Conservation (phyloP, 179 eudicot genomes). For the Vitellaria paradoxa region DNA sequence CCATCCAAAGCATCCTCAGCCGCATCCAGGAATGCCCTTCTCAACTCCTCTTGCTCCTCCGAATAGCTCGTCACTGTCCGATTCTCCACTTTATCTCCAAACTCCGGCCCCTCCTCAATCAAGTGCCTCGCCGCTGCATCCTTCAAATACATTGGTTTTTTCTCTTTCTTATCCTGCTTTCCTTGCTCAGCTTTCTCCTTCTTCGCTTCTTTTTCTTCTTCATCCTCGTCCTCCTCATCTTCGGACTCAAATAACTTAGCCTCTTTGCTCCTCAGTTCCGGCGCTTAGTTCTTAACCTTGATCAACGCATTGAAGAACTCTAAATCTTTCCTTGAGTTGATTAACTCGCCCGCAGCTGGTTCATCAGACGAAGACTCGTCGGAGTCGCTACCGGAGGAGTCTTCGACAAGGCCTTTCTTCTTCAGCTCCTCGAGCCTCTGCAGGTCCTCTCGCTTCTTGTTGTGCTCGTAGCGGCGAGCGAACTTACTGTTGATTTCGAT, state of each 20-base stretch:
- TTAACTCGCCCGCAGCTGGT: conserved; percentile 20
- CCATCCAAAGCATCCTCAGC: conserved; percentile 34
- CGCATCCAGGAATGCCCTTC: conserved; percentile 38
- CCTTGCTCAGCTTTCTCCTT: conserved; percentile 22
- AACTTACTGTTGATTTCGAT: conserved; percentile 64
- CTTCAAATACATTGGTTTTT: conserved; percentile 62
- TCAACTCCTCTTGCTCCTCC: conserved; percentile 56
- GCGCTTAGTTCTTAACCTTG: conserved; percentile 68
- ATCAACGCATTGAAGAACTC: conserved; percentile 51
- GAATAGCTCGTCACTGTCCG: conserved; percentile 37
- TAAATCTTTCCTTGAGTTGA: conserved; percentile 29
- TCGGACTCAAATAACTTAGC: conserved; percentile 57
- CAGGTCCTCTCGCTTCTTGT: conserved; percentile 55
- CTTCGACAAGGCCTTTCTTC: conserved; percentile 54
- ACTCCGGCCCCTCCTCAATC: conserved; percentile 74
- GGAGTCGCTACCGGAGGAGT: conserved; percentile 38
- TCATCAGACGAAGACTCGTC: conserved; percentile 40
- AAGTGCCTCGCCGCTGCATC: conserved; percentile 74
- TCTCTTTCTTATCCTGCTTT: conserved; percentile 25
- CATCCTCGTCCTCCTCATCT: conserved; percentile 28
- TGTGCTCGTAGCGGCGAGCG: conserved; percentile 81
- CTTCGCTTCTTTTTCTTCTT: conserved; percentile 2
- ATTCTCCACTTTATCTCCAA: conserved; percentile 28
- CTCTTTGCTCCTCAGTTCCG: conserved; percentile 45
- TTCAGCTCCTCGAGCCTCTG: conserved; percentile 40